Base-by-base conservation (phyloP, 2,329 filamentous ascomycete genomes). In the Ophiostoma ips region DNA sequence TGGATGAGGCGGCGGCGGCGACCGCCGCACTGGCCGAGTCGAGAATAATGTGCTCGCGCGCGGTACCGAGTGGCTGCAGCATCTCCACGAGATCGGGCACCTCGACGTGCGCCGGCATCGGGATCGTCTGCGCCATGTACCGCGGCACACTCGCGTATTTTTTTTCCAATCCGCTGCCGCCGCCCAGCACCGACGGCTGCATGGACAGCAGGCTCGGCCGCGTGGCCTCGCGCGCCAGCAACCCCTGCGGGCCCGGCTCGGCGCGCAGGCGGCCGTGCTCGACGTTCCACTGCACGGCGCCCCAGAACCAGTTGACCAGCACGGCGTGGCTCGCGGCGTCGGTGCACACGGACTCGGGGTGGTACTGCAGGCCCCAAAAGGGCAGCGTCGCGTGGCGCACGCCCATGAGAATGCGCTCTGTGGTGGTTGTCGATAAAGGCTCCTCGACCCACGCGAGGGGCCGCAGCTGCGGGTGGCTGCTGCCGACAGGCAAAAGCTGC, bases 351-450 rank as follows among this genome's bases (percentile, higher is more conserved):
- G 87, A 94, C 63, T 95, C 88, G 0, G 88, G 88, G 60, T 95
- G 88, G 58, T 92, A 95, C 61, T 95, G 89, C 16, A 95, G 72
- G 0, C 84, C 89, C 81, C 84, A 94, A 55, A 90, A 84, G 0
- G 89, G 88, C 56, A 79, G 81, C 1, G 55, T 60, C 16, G 62
- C 66, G 62, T 94, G 87, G 55, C 72, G 77, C 15, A 82, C 78
- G 0, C 76, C 85, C 86, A 94, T 94, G n/a, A 92, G 64, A 3
- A 88, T 72, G 38, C 73, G 67, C 59, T 77, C 73, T 9, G 59
- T 56, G 24, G 15, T 28, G 24, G 24, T 28, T 4, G 24, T 8
- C 24, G 30, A 5, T 6, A 66, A 59, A 6, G 64, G 61, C 55
- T 75, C 71, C 33, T 71, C 68, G 2, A 76, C 68, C 81, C 82